Evolutionary conservation across 495 filamentous ascomycete genomes (phyloP).

Genomic region (Parathielavia appendiculata): DNA sequence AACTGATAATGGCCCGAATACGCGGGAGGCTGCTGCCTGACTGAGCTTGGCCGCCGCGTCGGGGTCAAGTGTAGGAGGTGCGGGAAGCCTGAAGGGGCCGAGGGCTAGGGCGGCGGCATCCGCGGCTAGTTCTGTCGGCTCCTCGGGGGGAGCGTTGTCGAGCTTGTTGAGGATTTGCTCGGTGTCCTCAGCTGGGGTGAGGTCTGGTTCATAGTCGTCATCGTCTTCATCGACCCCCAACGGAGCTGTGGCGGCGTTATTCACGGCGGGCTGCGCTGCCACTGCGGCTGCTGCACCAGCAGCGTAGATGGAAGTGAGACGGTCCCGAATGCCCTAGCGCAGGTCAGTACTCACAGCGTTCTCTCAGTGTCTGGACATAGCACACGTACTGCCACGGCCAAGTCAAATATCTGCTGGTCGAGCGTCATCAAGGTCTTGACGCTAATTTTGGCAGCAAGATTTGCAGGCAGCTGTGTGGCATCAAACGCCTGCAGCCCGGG

Average conservation of each 20-base stretch:
- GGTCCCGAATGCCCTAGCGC: conserved; percentile 36
- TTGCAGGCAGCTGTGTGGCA: conserved; percentile 66
- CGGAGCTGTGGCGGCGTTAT: conserved; percentile 46
- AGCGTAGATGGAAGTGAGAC: conserved; percentile 32
- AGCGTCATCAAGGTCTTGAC: conserved; percentile 62
- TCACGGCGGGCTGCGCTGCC: conserved; percentile 33
- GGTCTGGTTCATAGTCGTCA: conserved; percentile 87
- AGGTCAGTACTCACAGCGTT: conserved; percentile 21
- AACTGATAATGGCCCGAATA: conserved; percentile 69
- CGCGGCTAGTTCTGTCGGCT: conserved; percentile 24
- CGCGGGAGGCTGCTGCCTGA: conserved; percentile 61
- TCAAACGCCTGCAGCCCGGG: conserved; percentile 70
- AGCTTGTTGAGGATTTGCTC: conserved; percentile 69
- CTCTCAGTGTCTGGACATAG: background rate
- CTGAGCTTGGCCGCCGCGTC: conserved; percentile 63
- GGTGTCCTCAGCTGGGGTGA: conserved; percentile 62
- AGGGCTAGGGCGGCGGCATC: conserved; percentile 45
- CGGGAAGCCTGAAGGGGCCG: conserved; percentile 66
- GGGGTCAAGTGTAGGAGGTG: conserved; percentile 65
- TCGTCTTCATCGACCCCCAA: conserved; percentile 62
- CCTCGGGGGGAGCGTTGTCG: conserved; percentile 57
- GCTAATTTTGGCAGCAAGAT: conserved; percentile 70
- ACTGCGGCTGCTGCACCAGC: conserved; percentile 17
- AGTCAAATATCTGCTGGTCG: conserved; percentile 57
- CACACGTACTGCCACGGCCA: conserved; percentile 56